Percentiles rank a stretch among this genome's conserved stretches.
phyloP scores from a whole-genome alignment of 768 basidiomycete species.

The Russula lepida region DNA sequence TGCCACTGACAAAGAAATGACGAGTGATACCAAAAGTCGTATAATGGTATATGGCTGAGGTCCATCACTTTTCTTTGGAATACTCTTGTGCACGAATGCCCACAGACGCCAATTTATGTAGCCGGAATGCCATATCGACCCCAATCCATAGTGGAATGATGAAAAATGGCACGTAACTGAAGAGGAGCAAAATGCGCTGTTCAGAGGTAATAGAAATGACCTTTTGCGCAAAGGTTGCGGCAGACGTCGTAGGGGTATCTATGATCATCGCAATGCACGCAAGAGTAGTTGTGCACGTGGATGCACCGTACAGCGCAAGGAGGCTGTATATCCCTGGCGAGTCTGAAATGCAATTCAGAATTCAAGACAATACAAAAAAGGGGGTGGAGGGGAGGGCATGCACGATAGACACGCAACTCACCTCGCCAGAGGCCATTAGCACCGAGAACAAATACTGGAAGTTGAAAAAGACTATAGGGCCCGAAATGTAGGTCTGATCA shows the following conservation, averaged over 20 bases:
- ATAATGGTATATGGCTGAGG: neutral
- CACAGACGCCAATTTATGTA: constrained; percentile 20
- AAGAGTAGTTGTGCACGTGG: constrained; percentile 68
- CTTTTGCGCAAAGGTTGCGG: constrained; percentile 26
- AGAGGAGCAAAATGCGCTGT: constrained; percentile 53
- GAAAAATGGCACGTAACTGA: constrained; percentile 70
- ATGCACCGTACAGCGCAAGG: constrained; percentile 66
- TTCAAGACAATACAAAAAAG: neutral
- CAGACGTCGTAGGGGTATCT: constrained; percentile 39
- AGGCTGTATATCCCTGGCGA: constrained; percentile 49
- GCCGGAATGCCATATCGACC: constrained; percentile 52
- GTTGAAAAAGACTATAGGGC: constrained; percentile 50
- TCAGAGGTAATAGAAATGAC: constrained; percentile 36
- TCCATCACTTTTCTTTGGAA: neutral
- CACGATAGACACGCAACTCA: constrained; percentile 19
- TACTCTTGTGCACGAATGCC: constrained; percentile 6
- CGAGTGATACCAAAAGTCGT: neutral
- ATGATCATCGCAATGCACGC: constrained; percentile 59
- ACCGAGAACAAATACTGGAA: constrained; percentile 72
- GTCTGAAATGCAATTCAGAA: constrained; percentile 28
- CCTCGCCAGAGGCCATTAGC: constrained; percentile 51
- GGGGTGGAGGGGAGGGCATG: neutral
- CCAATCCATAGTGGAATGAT: constrained; percentile 63
- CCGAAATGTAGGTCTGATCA: neutral
- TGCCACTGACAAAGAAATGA: neutral